These are phyloP conservation scores for Brassica hybrid DNA, from an alignment of 441 rosid genomes.

Conservation along the genomic window DNA sequence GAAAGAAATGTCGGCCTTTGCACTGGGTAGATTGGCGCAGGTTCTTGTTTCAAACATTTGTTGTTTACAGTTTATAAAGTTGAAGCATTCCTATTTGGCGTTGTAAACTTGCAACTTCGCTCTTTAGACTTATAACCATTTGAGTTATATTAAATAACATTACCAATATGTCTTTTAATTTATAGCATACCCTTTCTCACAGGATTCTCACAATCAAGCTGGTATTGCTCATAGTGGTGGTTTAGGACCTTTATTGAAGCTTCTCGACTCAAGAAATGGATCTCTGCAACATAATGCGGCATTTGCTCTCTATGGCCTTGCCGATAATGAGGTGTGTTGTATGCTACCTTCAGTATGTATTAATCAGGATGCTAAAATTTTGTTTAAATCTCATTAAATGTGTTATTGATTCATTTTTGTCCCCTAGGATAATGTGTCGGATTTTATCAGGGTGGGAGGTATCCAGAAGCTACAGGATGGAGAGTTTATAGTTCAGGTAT, in stretches of 20 bases:
- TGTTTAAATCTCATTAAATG: slow-evolving; percentile 27
- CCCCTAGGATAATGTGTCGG: slow-evolving; percentile 87
- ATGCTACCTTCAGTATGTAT: slow-evolving; percentile 24
- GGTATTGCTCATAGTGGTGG: slow-evolving; percentile 98
- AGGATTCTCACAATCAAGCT: slow-evolving; percentile 97
- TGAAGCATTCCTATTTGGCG: slow-evolving; percentile 14
- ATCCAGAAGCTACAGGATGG: slow-evolving; percentile 96
- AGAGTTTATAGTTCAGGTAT: slow-evolving; percentile 97
- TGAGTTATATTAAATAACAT: slow-evolving; percentile 1
- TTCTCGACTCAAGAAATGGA: slow-evolving; percentile 95
- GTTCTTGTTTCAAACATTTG: slow-evolving; percentile 46
- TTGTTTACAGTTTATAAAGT: slow-evolving; percentile 14
- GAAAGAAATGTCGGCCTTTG: slow-evolving; percentile 99
- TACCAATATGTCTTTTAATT: neutral
- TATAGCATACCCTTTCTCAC: slow-evolving; percentile 34
- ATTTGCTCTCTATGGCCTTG: slow-evolving; percentile 97
- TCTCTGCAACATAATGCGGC: slow-evolving; percentile 99
- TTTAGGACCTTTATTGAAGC: slow-evolving; percentile 82
- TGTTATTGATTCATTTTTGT: slow-evolving; percentile 36
- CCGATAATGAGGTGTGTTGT: slow-evolving; percentile 88
- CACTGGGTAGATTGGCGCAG: slow-evolving; percentile 99
- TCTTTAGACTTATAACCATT: neutral
- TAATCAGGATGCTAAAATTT: slow-evolving; percentile 12
- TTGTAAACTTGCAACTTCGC: slow-evolving; percentile 1
- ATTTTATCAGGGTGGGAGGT: slow-evolving; percentile 98